phyloP scores from a whole-genome alignment of 2,329 filamentous ascomycete species.

The Albophoma yamanashiensis region DNA sequence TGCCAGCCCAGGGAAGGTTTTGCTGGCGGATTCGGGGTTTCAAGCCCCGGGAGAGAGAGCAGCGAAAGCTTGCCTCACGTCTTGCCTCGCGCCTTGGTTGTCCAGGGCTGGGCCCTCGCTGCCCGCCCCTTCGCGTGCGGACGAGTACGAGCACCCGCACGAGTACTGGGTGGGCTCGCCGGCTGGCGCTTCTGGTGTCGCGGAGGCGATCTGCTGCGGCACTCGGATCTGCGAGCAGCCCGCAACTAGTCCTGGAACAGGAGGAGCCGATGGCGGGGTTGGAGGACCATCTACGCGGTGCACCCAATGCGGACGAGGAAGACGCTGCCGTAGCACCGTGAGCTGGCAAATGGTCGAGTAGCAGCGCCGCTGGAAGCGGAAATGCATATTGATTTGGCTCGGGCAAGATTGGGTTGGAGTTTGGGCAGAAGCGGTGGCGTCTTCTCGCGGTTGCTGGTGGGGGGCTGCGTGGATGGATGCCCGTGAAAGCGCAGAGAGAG shows the following conservation, averaged over 20 bases:
- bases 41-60: too few species aligned
- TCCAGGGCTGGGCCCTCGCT: too few species aligned
- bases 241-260: neutral
- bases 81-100: too few species aligned
- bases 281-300: neutral
- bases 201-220: neutral
- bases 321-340: neutral
- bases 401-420: neutral
- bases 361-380: neutral
- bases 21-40: neutral
- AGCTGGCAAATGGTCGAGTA: neutral
- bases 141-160: too few species aligned
- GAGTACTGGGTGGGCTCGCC: too few species aligned
- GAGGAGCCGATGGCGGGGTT: neutral
- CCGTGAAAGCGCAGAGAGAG: too few species aligned
- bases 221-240: neutral
- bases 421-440: neutral
- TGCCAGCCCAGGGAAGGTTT: neutral
- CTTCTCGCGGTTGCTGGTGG: neutral
- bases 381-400: neutral
- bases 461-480: too few species aligned
- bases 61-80: too few species aligned
- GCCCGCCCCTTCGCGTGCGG: too few species aligned
- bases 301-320: neutral
- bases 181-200: neutral